Evolutionary conservation across 2,329 filamentous ascomycete genomes (phyloP), one percentile per base, ranked within the genome.

Genomic region (Aspergillus ruber): DNA sequence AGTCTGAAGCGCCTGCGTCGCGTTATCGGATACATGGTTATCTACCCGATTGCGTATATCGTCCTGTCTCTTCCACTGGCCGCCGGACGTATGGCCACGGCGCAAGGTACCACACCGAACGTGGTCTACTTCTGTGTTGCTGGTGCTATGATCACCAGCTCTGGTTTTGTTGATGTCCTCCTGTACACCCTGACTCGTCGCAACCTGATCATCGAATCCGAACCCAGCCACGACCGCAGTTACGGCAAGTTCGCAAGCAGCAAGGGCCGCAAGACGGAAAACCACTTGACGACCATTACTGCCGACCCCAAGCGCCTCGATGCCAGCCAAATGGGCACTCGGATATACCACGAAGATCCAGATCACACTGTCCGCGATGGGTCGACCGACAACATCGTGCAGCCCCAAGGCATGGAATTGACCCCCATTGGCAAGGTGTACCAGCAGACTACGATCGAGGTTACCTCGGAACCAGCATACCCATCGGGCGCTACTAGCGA

Each of bases 31-130:
- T 73, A 73, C 63, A 74, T 74, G 71, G 66, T 73, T 41, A 70
- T 73, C 48, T 74, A 73, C 47, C 71, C 71, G 1, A 59, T 76
- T 10, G 70, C 67, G 9, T 87, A 87, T 59, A 78, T 79, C 3
- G 66, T 83, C 10, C 54, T 81, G 36, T 86, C 84, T 47, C 73
- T 89, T 21, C 84, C 85, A 1, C 73, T 80, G 6, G 82, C 81
- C 2, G 71, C 69, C 2, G 70, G 68, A 21, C 68, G 70, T 38
- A 73, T 73, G 70, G 63, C 68, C 15, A 64, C 65, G 3, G 68
- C 67, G 6, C 60, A 63, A 40, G 64, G 66, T 15, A 46, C 61
- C 13, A 56, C 48, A 1, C 64, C 68, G 1, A 65, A 56, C 20
- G 46, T 68, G 3, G 68, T 70, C 13, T 74, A 74, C 50, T 73